Conservation (phyloP, 2,329 filamentous ascomycete species). For the Neospermospora avenae region DNA sequence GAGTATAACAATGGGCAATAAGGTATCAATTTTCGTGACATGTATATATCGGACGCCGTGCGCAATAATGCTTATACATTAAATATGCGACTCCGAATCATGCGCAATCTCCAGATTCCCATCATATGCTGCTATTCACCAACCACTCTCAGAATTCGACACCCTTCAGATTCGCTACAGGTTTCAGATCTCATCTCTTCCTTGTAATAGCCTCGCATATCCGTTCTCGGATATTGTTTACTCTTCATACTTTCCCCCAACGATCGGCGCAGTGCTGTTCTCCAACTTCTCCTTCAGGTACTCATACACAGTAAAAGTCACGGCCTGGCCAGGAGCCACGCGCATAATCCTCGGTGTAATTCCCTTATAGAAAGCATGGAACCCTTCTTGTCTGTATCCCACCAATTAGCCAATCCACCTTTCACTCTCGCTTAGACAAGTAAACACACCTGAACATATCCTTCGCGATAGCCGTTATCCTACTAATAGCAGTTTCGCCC, state of each 20-base stretch:
- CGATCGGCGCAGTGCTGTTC: constrained; percentile 54
- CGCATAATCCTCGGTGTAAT: constrained; percentile 98
- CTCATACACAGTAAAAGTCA: constrained; percentile 75
- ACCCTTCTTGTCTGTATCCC: constrained; percentile 72
- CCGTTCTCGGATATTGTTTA: constrained; percentile 34
- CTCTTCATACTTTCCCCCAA: constrained; percentile 66
- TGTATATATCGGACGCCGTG: constrained; percentile 16
- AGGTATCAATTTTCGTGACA: not conserved
- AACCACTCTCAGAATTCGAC: not conserved
- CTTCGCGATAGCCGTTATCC: constrained; percentile 74
- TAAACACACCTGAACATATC: constrained; percentile 74
- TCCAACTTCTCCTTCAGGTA: constrained; percentile 71
- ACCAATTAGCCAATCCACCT: constrained; percentile 5
- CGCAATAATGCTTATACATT: constrained; percentile 20
- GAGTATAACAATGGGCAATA: not conserved
- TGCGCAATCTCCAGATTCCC: not conserved
- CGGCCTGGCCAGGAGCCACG: constrained; percentile 90
- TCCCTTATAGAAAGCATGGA: constrained; percentile 96
- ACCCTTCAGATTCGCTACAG: not conserved
- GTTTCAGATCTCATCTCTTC: not conserved
- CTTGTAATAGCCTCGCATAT: not conserved
- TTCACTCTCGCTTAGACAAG: not conserved
- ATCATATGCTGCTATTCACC: not conserved
- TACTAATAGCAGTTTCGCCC: constrained; percentile 74
- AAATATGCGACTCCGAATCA: not conserved